Evolutionary conservation across 805 yeast genomes (phyloP).

Genomic region (Maudiozyma bulderi): DNA sequence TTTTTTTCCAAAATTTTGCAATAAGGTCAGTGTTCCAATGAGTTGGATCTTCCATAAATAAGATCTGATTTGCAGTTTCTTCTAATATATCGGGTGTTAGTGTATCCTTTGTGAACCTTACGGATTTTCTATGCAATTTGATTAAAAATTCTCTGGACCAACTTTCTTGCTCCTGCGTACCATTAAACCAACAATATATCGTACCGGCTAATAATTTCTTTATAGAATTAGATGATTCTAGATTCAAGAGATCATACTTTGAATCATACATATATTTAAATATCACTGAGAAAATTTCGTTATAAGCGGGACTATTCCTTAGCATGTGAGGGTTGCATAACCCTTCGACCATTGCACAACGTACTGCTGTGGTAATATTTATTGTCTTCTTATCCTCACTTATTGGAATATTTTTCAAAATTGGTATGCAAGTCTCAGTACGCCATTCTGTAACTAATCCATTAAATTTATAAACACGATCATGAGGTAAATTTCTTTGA

Average conservation of each 20-base stretch:
- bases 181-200: slow-evolving; percentile 47
- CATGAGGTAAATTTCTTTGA: slow-evolving; percentile 40
- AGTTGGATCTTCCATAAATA: slow-evolving; percentile 44
- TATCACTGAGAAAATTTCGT: slow-evolving; percentile 30
- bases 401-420: slow-evolving; percentile 15
- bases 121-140: slow-evolving; percentile 10
- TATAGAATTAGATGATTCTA: slow-evolving; percentile 7
- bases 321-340: slow-evolving; percentile 43
- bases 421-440: slow-evolving; percentile 18
- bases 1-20: slow-evolving; percentile 26
- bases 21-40: slow-evolving; percentile 33
- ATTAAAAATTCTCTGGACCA: slow-evolving; percentile 39
- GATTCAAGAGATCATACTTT: slow-evolving; percentile 22
- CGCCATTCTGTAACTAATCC: slow-evolving; percentile 31
- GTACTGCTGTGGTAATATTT: slow-evolving; percentile 16
- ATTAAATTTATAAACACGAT: slow-evolving; percentile 29
- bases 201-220: slow-evolving; percentile 38
- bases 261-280: slow-evolving; percentile 25
- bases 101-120: slow-evolving; percentile 10
- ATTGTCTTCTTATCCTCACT: slow-evolving; percentile 16
- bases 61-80: slow-evolving; percentile 45
- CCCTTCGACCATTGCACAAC: slow-evolving; percentile 36
- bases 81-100: slow-evolving; percentile 37
- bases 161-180: slow-evolving; percentile 34
- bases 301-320: slow-evolving; percentile 31